Percentiles rank a stretch among this genome's conserved stretches.
These are phyloP conservation scores for Tulasnella sp. DNA, from an alignment of 768 basidiomycete species.

Conservation along the genomic window DNA sequence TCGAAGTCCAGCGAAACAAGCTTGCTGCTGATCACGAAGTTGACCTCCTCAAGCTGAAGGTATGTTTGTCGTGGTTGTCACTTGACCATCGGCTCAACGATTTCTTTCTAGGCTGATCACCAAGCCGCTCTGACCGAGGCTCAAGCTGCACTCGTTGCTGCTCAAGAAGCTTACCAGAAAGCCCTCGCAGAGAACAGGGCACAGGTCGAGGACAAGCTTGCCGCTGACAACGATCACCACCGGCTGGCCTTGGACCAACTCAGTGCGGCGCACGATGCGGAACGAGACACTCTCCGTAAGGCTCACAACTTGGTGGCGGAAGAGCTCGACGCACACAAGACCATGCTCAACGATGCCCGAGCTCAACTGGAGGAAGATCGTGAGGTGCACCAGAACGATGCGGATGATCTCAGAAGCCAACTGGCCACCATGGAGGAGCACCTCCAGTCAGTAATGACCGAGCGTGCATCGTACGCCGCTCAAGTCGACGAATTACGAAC, in stretches of 20 bases:
- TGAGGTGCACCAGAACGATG: slow-evolving; percentile 28
- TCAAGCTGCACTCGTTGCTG: slow-evolving; percentile 30
- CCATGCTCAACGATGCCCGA: slow-evolving; percentile 32
- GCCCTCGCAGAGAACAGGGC: slow-evolving; percentile 29
- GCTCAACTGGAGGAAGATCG: slow-evolving; percentile 26
- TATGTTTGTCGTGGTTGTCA: background rate
- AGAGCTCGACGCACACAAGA: slow-evolving; percentile 23
- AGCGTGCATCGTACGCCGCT: slow-evolving; percentile 34
- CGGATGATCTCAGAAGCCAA: slow-evolving; percentile 39
- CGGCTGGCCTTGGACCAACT: slow-evolving; percentile 38
- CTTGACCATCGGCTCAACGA: background rate
- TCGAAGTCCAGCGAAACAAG: slow-evolving; percentile 23
- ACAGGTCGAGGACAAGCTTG: slow-evolving; percentile 27
- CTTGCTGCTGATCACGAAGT: slow-evolving; percentile 17
- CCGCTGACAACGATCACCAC: slow-evolving; percentile 39
- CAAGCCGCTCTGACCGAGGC: slow-evolving; percentile 35
- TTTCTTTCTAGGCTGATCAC: slow-evolving; percentile 36
- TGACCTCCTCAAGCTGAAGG: slow-evolving; percentile 12
- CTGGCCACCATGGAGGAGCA: slow-evolving; percentile 42
- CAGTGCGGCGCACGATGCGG: slow-evolving; percentile 37
- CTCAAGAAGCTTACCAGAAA: slow-evolving; percentile 27
- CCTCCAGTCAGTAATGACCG: slow-evolving; percentile 30
- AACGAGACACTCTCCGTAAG: slow-evolving; percentile 32
- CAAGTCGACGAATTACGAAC: slow-evolving; percentile 39
- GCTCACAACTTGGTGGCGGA: slow-evolving; percentile 24